A percentile compares a stretch with the other conserved stretches of the same genome.
phyloP scores from a whole-genome alignment of 202 grass and related monocot species.

The Panicum hallii region DNA sequence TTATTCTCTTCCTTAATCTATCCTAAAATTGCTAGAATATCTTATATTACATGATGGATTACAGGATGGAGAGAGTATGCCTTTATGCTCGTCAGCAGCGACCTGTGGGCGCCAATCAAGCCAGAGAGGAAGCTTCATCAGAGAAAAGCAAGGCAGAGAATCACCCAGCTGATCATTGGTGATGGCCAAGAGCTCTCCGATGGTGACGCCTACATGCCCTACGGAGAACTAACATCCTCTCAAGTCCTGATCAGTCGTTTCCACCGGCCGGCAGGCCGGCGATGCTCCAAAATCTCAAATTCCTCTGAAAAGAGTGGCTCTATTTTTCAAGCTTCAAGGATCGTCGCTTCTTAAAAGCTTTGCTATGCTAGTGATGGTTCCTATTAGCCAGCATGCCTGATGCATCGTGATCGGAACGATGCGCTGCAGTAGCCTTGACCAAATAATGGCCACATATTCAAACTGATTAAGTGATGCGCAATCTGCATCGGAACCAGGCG shows the following conservation, averaged over 20 bases:
- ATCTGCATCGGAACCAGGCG: neutral
- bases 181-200: slow-evolving; percentile 19
- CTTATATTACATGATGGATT: no score
- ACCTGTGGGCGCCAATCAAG: neutral
- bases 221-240: slow-evolving; percentile 30
- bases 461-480: neutral
- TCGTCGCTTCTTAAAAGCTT: slow-evolving; percentile 31
- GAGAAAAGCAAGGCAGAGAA: neutral
- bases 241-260: slow-evolving; percentile 18
- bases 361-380: neutral
- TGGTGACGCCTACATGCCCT: slow-evolving; percentile 28
- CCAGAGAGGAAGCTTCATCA: slow-evolving; percentile 2
- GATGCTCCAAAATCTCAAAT: slow-evolving; percentile 39
- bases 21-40: no score
- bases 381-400: neutral
- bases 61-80: neutral
- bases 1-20: no score
- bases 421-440: neutral
- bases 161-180: slow-evolving; percentile 22
- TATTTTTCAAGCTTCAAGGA: slow-evolving; percentile 23
- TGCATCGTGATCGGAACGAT: neutral
- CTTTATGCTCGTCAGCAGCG: neutral
- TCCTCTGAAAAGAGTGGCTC: slow-evolving; percentile 40
- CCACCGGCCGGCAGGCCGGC: neutral
- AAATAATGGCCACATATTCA: neutral